These are phyloP conservation scores for Kuraishia floccosa DNA, from an alignment of 805 yeast species.

Conservation along the genomic window DNA sequence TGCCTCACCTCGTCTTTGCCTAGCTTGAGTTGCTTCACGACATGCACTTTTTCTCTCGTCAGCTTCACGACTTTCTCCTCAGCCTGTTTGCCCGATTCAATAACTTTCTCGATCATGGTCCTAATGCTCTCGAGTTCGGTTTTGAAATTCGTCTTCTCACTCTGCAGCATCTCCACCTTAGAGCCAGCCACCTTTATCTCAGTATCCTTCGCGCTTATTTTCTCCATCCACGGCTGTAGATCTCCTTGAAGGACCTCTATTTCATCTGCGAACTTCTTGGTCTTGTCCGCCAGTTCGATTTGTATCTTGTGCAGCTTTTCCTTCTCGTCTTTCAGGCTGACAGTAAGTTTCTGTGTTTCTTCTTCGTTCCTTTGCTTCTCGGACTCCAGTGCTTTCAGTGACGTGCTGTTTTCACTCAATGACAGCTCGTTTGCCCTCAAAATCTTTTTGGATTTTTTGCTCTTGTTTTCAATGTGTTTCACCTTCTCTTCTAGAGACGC, in stretches of 20 bases:
- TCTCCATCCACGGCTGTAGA: slow-evolving; percentile 76
- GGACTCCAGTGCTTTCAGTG: slow-evolving; percentile 30
- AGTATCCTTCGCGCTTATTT: slow-evolving; percentile 50
- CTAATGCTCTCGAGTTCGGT: slow-evolving; percentile 34
- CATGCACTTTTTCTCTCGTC: slow-evolving; percentile 35
- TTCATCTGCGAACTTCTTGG: slow-evolving; percentile 53
- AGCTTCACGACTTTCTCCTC: slow-evolving; percentile 33
- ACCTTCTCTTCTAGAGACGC: slow-evolving; percentile 69
- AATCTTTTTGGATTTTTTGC: slow-evolving; percentile 45
- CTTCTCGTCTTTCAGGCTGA: slow-evolving; percentile 40
- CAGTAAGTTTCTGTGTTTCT: slow-evolving; percentile 31
- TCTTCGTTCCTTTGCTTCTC: slow-evolving; percentile 34
- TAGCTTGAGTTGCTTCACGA: slow-evolving; percentile 37
- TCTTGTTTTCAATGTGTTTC: slow-evolving; percentile 51
- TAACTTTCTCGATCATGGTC: slow-evolving; percentile 18
- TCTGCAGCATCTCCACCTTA: slow-evolving; percentile 46
- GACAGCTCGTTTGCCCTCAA: slow-evolving; percentile 34
- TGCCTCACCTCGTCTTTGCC: slow-evolving; percentile 47
- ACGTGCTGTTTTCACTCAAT: slow-evolving; percentile 27
- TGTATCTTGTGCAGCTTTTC: slow-evolving; percentile 51
- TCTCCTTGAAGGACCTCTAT: slow-evolving; percentile 53
- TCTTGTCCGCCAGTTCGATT: slow-evolving; percentile 57
- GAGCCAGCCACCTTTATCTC: slow-evolving; percentile 55
- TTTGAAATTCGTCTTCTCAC: slow-evolving; percentile 29
- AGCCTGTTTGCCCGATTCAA: slow-evolving; percentile 35